Evolutionary conservation across 2,329 filamentous ascomycete genomes (phyloP), one percentile per base, ranked within the genome.

Genomic region (Penicillium occitanis): DNA sequence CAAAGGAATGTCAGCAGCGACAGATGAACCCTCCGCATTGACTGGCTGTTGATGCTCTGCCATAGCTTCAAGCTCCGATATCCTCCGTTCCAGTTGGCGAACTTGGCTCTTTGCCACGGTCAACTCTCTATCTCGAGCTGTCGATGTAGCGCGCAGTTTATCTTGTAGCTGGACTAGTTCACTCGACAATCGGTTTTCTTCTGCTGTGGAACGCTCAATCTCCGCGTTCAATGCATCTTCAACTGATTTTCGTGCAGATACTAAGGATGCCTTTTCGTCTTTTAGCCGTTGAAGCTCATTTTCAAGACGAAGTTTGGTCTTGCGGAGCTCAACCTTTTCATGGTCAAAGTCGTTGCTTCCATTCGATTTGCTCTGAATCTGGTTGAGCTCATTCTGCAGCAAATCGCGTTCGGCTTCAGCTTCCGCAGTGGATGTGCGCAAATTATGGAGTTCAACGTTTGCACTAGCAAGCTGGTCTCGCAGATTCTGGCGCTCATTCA

Each of bases 321-420:
- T 87, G 19, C 88, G 87, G 28, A 92, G 80, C 63, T 91, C 88
- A 55, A 90, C 79, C 69, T 89, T 88, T 72, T 92, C 90, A 68
- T 88, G 86, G 70, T 91, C 89, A 55, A 90, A 75, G 13, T 84
- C 85, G 70, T 87, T 84, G 0, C 84, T 86, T 66, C 88, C 86
- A 64, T 81, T 80, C 35, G 84, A 84, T 59, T 85, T 86, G 64
- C 85, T 83, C 46, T 86, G 81, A 68, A 81, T 74, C 28, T 83
- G 82, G 53, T 83, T 82, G 22, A 91, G 79, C 71, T 90, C 86
- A 37, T 79, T 84, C 65, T 89, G 85, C 22, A 91, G 77, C 72
- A 90, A 88, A 71, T 91, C 88, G 11, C 89, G 85, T 70, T 92
- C 89, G 1, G 87, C 85, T 73, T 88, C 84, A 8, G 83, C 77